These are phyloP conservation scores for Coemansia sp. DNA, from an alignment of 192 early-diverging fungal species.

Conservation along the genomic window DNA sequence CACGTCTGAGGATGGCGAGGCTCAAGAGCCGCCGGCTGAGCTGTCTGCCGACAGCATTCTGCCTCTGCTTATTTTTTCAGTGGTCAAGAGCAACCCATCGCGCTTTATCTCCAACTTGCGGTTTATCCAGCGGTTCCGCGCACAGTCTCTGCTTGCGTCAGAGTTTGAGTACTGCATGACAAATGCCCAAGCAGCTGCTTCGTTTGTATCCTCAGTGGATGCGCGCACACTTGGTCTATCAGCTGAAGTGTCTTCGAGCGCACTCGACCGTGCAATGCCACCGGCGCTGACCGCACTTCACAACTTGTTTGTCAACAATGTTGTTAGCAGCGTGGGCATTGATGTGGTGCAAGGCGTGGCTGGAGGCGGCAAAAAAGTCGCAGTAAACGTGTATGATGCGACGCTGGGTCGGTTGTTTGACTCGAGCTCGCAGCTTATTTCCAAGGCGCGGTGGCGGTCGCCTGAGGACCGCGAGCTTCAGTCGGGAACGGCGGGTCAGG, in stretches of 20 bases:
- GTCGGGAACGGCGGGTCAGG: neutral
- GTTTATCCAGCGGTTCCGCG: conserved; percentile 54
- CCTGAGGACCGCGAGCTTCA: conserved; percentile 30
- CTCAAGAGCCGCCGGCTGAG: neutral
- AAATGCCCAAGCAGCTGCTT: conserved; percentile 36
- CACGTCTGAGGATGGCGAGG: neutral
- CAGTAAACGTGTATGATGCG: conserved; percentile 52
- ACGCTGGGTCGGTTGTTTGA: conserved; percentile 44
- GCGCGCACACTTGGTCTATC: conserved; percentile 36
- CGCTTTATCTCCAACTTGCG: conserved; percentile 69
- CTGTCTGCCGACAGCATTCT: conserved; percentile 64
- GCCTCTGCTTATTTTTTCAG: conserved; percentile 67
- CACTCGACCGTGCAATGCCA: conserved; percentile 21
- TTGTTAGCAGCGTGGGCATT: conserved; percentile 36
- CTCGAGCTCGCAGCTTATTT: conserved; percentile 27
- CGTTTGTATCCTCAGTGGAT: conserved; percentile 48
- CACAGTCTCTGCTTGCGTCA: conserved; percentile 35
- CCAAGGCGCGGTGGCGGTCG: conserved; percentile 27
- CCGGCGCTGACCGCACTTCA: conserved; percentile 30
- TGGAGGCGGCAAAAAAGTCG: conserved; percentile 49
- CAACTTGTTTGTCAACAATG: conserved; percentile 36
- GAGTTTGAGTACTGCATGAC: conserved; percentile 56
- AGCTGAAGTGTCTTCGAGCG: conserved; percentile 30
- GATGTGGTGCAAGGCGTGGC: conserved; percentile 55
- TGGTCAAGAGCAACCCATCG: conserved; percentile 67